A percentile compares a stretch with the other conserved stretches of the same genome.
phyloP scores from a whole-genome alignment of 352 stramenopile genomes.

The Phytophthora meadii region DNA sequence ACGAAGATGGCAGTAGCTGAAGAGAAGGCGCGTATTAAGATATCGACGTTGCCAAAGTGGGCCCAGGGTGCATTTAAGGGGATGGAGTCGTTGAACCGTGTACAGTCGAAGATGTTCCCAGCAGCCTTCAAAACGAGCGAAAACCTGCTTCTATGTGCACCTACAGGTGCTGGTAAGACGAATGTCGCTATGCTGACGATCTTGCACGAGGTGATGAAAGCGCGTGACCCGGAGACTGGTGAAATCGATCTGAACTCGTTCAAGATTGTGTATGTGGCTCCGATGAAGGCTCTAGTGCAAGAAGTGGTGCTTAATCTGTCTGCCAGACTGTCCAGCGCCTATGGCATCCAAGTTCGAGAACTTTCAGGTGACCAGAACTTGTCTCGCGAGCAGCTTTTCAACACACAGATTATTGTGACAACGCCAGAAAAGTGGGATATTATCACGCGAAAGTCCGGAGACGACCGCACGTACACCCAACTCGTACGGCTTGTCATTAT shows the following conservation, averaged over 20 bases:
- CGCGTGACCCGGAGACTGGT: slow-evolving; percentile 73
- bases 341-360: slow-evolving; percentile 97
- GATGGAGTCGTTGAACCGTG: slow-evolving; percentile 98
- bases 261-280: slow-evolving; percentile 99
- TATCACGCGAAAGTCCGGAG: slow-evolving; percentile 98
- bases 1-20: slow-evolving; percentile 76
- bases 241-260: slow-evolving; percentile 96
- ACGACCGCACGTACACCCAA: slow-evolving; percentile 97
- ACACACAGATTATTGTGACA: slow-evolving; percentile 99
- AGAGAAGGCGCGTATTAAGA: slow-evolving; percentile 86
- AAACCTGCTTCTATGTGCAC: slow-evolving; percentile 99
- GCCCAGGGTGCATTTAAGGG: slow-evolving; percentile 95
- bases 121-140: slow-evolving; percentile 93
- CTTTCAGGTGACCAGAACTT: slow-evolving; percentile 99
- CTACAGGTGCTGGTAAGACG: slow-evolving; percentile 99
- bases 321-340: slow-evolving; percentile 91
- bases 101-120: slow-evolving; percentile 98
- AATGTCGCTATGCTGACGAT: slow-evolving; percentile 99
- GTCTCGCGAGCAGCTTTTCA: slow-evolving; percentile 96
- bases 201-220: slow-evolving; percentile 98
- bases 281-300: slow-evolving; percentile 99
- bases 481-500: slow-evolving; percentile 99
- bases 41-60: slow-evolving; percentile 95
- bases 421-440: slow-evolving; percentile 99
- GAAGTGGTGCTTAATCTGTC: slow-evolving; percentile 99